phyloP scores from a whole-genome alignment of 192 early-diverging fungal genomes.

The Gamsiella multidivaricata region DNA sequence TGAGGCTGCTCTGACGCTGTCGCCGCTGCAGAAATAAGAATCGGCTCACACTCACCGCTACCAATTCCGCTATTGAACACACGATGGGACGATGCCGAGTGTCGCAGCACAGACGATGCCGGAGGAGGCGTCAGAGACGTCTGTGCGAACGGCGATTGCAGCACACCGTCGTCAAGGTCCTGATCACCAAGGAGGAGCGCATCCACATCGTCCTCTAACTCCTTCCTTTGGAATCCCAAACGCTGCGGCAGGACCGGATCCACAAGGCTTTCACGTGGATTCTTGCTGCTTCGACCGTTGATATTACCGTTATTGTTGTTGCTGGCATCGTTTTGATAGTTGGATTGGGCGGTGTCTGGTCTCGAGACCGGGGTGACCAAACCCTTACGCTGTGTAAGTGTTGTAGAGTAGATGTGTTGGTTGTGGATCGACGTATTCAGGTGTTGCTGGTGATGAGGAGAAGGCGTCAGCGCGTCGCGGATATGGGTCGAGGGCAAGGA shows the following conservation, averaged over 20 bases:
- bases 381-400: constrained; percentile 10
- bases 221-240: constrained; percentile 4
- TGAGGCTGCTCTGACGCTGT: background rate
- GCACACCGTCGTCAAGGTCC: background rate
- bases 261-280: constrained; percentile 36
- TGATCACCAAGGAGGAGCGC: background rate
- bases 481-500: constrained; percentile 35
- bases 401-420: background rate
- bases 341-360: constrained; percentile 25
- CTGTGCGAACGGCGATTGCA: constrained; percentile 18
- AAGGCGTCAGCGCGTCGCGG: background rate
- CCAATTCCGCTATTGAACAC: background rate
- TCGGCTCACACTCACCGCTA: constrained; percentile 18
- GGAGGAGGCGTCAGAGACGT: constrained; percentile 34
- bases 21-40: constrained; percentile 2
- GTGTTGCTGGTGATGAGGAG: constrained; percentile 14
- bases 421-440: background rate
- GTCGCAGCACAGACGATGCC: constrained; percentile 30
- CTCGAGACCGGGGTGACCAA: constrained; percentile 33
- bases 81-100: constrained; percentile 17
- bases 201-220: constrained; percentile 7
- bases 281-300: background rate
- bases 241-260: constrained; percentile 20
- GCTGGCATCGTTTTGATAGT: background rate
- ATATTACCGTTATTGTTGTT: constrained; percentile 1